Percentiles rank a stretch among this genome's conserved stretches.
These are phyloP conservation scores for Pseudozyma thailandica DNA, from an alignment of 1,284 basidiomycete genomes.

Conservation along the genomic window DNA sequence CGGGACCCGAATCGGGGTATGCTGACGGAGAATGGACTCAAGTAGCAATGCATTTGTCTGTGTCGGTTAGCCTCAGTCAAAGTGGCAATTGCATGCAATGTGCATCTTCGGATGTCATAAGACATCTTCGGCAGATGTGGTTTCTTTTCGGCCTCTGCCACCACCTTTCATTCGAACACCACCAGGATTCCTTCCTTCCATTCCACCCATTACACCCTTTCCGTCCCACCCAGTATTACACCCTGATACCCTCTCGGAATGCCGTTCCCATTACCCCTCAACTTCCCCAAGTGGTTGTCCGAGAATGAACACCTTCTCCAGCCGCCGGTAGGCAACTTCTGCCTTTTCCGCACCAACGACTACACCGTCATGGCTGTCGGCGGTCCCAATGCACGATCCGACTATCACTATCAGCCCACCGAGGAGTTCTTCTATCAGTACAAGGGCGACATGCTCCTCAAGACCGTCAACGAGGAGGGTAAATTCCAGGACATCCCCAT, in stretches of 20 bases:
- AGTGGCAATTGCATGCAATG: too few species aligned
- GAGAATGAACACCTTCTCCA: constrained; percentile 65
- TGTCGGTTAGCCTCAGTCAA: too few species aligned
- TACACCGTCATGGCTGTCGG: constrained; percentile 67
- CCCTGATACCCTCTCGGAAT: constrained; percentile 9
- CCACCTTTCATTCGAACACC: neutral
- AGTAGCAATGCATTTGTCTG: too few species aligned
- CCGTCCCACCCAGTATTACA: neutral
- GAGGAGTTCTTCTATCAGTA: constrained; percentile 67
- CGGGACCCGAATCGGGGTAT: too few species aligned
- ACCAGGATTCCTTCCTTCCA: neutral
- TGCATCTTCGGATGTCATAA: constrained; percentile 6
- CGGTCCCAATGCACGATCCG: constrained; percentile 63
- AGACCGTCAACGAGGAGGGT: constrained; percentile 83
- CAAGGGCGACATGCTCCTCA: constrained; percentile 78
- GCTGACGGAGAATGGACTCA: too few species aligned
- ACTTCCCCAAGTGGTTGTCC: constrained; percentile 67
- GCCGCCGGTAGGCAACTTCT: constrained; percentile 68
- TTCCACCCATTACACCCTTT: neutral
- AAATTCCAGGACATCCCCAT: constrained; percentile 87
- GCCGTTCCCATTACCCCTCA: constrained; percentile 63
- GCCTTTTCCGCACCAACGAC: constrained; percentile 58
- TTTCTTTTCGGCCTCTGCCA: neutral
- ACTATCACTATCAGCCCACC: constrained; percentile 64
- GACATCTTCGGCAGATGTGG: too few species aligned